Conservation (phyloP, 371 early-diverging fungal species). For the Actinomortierella ambigua region DNA sequence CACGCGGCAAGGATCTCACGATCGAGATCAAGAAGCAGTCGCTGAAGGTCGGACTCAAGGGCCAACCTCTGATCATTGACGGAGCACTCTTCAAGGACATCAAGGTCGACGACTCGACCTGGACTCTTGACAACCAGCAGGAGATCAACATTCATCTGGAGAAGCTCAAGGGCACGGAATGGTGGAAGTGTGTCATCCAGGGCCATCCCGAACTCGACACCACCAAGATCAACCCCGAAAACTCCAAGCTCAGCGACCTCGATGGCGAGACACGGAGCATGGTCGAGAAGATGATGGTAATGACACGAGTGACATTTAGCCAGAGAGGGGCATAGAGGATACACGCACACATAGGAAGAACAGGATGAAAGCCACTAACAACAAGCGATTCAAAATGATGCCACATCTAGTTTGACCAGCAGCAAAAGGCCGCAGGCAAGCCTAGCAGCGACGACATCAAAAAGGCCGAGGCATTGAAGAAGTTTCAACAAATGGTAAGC, state of each 20-base stretch:
- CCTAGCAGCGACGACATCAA: constrained; percentile 85
- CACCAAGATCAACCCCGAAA: constrained; percentile 90
- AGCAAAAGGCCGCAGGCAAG: constrained; percentile 82
- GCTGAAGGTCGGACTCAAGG: constrained; percentile 78
- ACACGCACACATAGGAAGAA: too few species aligned
- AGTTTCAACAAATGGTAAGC: constrained; percentile 68
- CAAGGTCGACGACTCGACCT: constrained; percentile 84
- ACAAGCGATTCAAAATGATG: too few species aligned
- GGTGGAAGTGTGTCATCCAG: constrained; percentile 91
- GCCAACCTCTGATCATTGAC: constrained; percentile 76
- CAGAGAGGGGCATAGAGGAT: too few species aligned
- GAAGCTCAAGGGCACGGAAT: constrained; percentile 82
- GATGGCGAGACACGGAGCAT: constrained; percentile 91
- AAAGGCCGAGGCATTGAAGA: constrained; percentile 78
- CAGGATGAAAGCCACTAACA: too few species aligned
- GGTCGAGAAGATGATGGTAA: constrained; percentile 87
- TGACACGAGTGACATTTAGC: neutral
- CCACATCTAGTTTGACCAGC: constrained; percentile 82
- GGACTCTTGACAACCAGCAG: constrained; percentile 79
- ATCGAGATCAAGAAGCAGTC: constrained; percentile 71
- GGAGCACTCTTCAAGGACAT: constrained; percentile 77
- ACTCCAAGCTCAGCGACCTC: constrained; percentile 85
- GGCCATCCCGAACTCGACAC: constrained; percentile 87
- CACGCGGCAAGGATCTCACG: constrained; percentile 70
- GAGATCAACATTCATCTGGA: constrained; percentile 84